Conservation (phyloP, 805 yeast genomes). For the Saccharomycopsis fermentans region DNA sequence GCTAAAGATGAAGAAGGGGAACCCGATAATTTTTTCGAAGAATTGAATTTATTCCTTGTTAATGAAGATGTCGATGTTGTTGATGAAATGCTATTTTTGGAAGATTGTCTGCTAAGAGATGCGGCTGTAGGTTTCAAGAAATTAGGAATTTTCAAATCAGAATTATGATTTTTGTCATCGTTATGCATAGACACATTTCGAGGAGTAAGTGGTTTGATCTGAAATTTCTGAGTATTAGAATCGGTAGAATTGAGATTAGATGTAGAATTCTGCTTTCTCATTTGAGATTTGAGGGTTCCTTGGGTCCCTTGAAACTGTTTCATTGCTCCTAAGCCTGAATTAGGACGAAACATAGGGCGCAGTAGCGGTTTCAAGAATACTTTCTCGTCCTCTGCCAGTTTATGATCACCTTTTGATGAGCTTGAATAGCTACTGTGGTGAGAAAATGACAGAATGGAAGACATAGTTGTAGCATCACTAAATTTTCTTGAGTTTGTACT, state of each 20-base stretch:
- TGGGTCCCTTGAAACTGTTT: not conserved
- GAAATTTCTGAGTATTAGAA: not conserved
- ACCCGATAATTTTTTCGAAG: not conserved
- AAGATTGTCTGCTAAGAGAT: constrained; percentile 15
- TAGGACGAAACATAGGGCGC: not conserved
- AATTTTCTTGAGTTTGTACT: not conserved
- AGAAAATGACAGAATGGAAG: not conserved
- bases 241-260: not conserved
- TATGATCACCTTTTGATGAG: not conserved
- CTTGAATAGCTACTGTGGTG: not conserved
- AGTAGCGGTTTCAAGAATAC: not conserved
- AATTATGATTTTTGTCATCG: not conserved
- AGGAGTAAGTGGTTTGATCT: not conserved
- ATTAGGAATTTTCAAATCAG: constrained; percentile 4
- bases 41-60: not conserved
- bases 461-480: not conserved
- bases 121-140: constrained; percentile 15
- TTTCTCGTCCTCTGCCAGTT: not conserved
- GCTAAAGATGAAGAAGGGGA: not conserved
- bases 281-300: not conserved
- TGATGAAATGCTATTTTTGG: constrained; percentile 6
- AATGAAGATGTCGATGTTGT: not conserved
- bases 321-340: not conserved
- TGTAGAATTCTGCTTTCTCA: not conserved
- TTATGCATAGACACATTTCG: not conserved